A percentile compares a stretch with the other conserved stretches of the same genome.
phyloP scores from a whole-genome alignment of 176 grass and related monocot genomes.

The Thinopyrum elongatum region DNA sequence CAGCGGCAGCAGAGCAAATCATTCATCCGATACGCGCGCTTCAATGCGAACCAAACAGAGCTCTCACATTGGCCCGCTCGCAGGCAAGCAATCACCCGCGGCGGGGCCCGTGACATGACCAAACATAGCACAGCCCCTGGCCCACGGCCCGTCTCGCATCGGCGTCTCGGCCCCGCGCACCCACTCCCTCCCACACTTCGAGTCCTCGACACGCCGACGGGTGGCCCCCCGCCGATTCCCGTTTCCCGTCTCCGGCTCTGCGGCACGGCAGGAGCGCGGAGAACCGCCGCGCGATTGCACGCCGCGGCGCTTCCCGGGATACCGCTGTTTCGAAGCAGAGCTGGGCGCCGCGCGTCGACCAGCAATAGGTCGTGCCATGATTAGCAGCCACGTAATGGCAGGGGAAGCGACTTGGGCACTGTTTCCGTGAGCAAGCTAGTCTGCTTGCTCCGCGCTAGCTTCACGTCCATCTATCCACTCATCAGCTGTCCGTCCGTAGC shows the following conservation, averaged over 20 bases:
- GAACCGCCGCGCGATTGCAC: background rate
- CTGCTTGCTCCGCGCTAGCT: background rate
- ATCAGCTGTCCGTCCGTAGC: background rate
- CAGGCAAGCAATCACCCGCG: conserved; percentile 18
- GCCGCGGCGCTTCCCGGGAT: background rate
- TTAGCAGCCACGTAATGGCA: background rate
- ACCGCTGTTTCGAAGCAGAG: background rate
- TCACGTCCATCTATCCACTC: background rate
- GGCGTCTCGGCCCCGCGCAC: background rate
- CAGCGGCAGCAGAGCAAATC: conserved; percentile 29
- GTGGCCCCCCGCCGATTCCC: background rate
- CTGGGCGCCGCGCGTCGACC: background rate
- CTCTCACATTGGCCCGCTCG: conserved; percentile 18
- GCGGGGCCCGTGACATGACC: conserved; percentile 24
- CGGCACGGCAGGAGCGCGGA: background rate
- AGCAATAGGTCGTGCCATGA: background rate
- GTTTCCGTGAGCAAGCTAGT: background rate
- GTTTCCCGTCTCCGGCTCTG: background rate
- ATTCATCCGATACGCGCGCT: conserved; percentile 12
- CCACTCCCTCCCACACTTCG: background rate
- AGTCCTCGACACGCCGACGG: background rate
- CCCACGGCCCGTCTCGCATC: conserved; percentile 14
- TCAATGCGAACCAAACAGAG: conserved; percentile 21
- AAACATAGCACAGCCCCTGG: conserved; percentile 29
- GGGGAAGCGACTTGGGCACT: conserved; percentile 8